Evolutionary conservation across 371 early-diverging fungal genomes (phyloP), one percentile per base, ranked within the genome.

Genomic region (Rhizomucor miehei): DNA sequence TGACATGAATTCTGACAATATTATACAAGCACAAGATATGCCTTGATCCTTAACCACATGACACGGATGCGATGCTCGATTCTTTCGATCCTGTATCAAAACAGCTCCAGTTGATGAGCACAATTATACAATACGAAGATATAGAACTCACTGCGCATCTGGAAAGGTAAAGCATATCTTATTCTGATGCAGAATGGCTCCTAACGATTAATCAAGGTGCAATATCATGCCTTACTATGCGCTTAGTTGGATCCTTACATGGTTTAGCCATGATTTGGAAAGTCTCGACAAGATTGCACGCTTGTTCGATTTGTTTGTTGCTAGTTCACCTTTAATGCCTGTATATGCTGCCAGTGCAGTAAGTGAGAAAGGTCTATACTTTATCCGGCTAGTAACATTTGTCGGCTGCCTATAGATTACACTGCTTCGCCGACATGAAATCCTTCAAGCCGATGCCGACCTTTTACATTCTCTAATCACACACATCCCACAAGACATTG

Each of bases 191-290:
- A 16, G 13, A 50, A 35, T 47, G 13, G 25, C 23, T 11, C 34
- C 19, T 29, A 14, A 35, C 16, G 12, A 41, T 49, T 14, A 29
- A 14, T 51, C 29, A 8, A 68, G 73, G 44, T 61, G 63, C 37
- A 69, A 73, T 37, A 75, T 89, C 16, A 84, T 86, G 57, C 89
- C 92, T 14, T 90, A 86, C 62, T 94, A 89, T 66, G 87, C 88
- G 12, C 61, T 94, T 37, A 86, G 88, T 59, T 93, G 93, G 93
- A 72, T 92, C 39, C 67, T 93, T 38, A 90, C 93, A 11, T 94
- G 94, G 94, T 90, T 83, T 59, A 84, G 89, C 20, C 94, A 94
- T 63, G 87, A 92, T 60, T 54, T 93, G 37, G 65, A 67, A 23
- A 73, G 76, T 57, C 80, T 87, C 44, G 67, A 65, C 39, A 77